Conservation (phyloP, 768 basidiomycete species). For the Cyclocybe aegerita region DNA sequence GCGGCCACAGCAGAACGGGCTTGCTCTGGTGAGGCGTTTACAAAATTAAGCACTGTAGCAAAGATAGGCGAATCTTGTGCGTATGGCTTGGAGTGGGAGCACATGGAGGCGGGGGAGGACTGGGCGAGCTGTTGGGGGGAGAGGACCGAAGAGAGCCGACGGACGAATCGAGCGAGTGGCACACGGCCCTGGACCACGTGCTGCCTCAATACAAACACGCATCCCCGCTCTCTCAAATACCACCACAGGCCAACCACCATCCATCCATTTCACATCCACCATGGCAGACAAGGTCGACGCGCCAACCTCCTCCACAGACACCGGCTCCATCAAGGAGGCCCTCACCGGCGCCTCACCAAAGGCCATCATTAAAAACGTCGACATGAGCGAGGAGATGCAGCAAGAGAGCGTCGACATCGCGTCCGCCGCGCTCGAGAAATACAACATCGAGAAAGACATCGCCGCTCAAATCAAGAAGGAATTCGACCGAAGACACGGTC, state of each 20-base stretch:
- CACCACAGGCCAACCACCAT: conserved; percentile 5
- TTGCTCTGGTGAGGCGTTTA: not conserved
- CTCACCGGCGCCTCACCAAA: conserved; percentile 53
- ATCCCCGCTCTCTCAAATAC: conserved; percentile 6
- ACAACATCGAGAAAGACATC: conserved; percentile 96
- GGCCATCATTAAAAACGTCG: conserved; percentile 94
- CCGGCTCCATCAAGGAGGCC: conserved; percentile 38
- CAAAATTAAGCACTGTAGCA: not conserved
- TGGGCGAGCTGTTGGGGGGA: too few species aligned
- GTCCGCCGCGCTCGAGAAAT: conserved; percentile 82
- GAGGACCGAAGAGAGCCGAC: conserved; percentile 21
- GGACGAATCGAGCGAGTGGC: conserved; percentile 17
- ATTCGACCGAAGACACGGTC: conserved; percentile 88
- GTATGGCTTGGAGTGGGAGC: conserved; percentile 2
- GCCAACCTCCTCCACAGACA: conserved; percentile 57
- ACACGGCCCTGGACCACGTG: conserved; percentile 23
- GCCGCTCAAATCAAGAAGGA: conserved; percentile 98
- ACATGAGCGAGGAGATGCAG: conserved; percentile 97
- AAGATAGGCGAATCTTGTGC: too few species aligned
- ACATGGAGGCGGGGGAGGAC: conserved; percentile 15
- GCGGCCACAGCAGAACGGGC: too few species aligned
- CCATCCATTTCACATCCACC: conserved; percentile 3
- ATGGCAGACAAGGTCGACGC: conserved; percentile 65
- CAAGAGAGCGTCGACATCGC: conserved; percentile 91
- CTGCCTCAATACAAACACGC: conserved; percentile 11